Base-by-base conservation (phyloP, 495 filamentous ascomycete species). In the Neurospora africana region DNA sequence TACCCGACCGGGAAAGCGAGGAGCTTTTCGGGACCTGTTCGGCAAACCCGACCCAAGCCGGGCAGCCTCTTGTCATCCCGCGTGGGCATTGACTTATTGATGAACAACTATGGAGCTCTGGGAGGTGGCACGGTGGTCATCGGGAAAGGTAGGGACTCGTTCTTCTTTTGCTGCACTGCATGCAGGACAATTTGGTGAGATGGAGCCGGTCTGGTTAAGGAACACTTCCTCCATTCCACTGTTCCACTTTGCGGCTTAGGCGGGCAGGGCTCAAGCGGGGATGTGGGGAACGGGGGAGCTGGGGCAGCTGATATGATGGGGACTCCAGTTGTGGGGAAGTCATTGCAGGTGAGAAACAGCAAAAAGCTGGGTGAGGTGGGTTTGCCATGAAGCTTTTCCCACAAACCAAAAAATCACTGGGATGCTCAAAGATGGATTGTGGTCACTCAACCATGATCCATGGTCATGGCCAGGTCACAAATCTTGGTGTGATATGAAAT, bases 111-210 rank as follows among this genome's bases (percentile, higher is more conserved):
- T 35, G 38, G 40, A 35, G 35, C 21, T 58, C 68, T 40, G 40
- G 11, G 23, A 27, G 15, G 36, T 36, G 36, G 36, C 36, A 36
- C 36, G n/a, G 41, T 70, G 70, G 70, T 39, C 36, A 39, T 73
- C 71, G 74, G 74, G 58, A 75, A 73, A 73, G 47, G 23, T 69
- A 69, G 74, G 72, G 68, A 47, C n/a, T 41, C 58, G 53, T 30
- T 61, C 23, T 30, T 61, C 53, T 30, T 30, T 27, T 61, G 44
- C 70, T 75, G 72, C 72, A 72, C n/a, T n/a, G 7, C 36, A 36
- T 44, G 70, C 39, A 23, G 72, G 36, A 21, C 65, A 69, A 38
- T 37, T 67, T 69, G 70, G 72, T 68, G 43, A 65, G 36, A 72
- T 61, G 70, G 72, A 67, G 82, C 53, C 27, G 53, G 27, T 27